Evolutionary conservation across 2,329 filamentous ascomycete genomes (phyloP), one percentile per base, ranked within the genome.

Genomic region (Phialemonium atrogriseum): DNA sequence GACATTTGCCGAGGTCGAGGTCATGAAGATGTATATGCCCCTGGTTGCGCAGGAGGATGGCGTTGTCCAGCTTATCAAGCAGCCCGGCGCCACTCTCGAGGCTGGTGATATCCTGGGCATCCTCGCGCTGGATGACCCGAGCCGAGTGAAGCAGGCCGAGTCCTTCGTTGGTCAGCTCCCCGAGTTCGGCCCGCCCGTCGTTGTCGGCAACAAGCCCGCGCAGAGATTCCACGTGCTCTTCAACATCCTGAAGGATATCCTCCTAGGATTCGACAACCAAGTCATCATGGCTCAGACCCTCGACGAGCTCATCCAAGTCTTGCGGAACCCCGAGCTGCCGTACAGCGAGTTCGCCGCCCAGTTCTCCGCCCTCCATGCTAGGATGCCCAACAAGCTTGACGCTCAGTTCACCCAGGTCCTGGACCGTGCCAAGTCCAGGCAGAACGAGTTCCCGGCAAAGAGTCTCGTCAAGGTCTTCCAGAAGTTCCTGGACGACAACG

Each of bases 11-110:
- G 91, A 98, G 60, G 89, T 98, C 24, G 91, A 98, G 64, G 91
- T 98, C 62, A 98, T 98, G 91, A 98, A 98, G 74, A 98, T 98
- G 91, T 96, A 96, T 73, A 98, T 98, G 91, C 91, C 91, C 51
- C 72, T 98, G 34, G 74, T 98, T 39, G 84, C 91, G 3, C 82
- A 88, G 54, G 91, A 98, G 59, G 91, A 94, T 49, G 91, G 91
- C 68, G 74, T 94, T 33, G 89, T 98, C 35, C 91, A 95, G 66
- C 76, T 98, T 50, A 94, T 98, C 70, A 98, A 98, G 76, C 91
- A 96, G 65, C 91, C 91, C 41, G 91, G 91, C 57, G 84, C 91
- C n/a, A 93, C 87, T 12, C 82, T 98, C 28, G 88, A 96, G 59
- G 91, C 91, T 54, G 91, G 91, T 59, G 91, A 98, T 55, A 96